Percentiles rank a stretch among this genome's conserved stretches.
Evolutionary conservation across 2,329 filamentous ascomycete genomes (phyloP).

Genomic region (Grosmannia penicillata): DNA sequence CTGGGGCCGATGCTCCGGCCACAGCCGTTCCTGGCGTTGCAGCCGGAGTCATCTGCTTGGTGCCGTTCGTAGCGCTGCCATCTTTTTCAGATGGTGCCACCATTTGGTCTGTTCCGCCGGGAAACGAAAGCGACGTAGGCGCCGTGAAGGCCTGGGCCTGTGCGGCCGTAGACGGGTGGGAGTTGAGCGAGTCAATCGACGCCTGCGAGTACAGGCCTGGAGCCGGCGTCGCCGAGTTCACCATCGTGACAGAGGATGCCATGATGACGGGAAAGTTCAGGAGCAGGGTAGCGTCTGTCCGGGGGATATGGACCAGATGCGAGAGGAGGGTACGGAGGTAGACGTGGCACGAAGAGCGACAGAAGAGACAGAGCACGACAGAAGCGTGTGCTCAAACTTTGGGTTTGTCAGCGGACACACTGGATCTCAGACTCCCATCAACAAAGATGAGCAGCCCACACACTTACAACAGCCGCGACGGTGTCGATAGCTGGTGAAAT

Average conservation of each 20-base stretch:
- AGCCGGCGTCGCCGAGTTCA: constrained; percentile 8
- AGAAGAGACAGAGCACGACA: constrained; percentile 5
- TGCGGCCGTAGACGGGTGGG: constrained; percentile 78
- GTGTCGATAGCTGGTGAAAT: constrained; percentile 11
- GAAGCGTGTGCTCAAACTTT: constrained; percentile 7
- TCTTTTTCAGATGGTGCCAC: constrained; percentile 11
- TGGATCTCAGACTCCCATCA: constrained; percentile 9
- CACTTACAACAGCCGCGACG: constrained; percentile 13
- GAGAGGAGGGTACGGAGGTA: neutral
- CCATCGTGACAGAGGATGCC: constrained; percentile 8
- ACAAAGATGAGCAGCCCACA: constrained; percentile 8
- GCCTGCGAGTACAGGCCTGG: constrained; percentile 10
- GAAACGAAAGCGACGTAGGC: constrained; percentile 83
- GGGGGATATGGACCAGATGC: neutral
- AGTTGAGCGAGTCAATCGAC: constrained; percentile 75
- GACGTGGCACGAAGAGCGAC: neutral
- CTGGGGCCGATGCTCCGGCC: constrained; percentile 38
- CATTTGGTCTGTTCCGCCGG: constrained; percentile 30
- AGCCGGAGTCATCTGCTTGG: constrained; percentile 7
- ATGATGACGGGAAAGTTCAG: constrained; percentile 2
- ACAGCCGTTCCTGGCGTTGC: constrained; percentile 9
- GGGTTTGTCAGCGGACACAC: constrained; percentile 10
- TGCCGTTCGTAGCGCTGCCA: constrained; percentile 9
- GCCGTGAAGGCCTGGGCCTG: constrained; percentile 95
- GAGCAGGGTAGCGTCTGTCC: no score